Conservation (phyloP, 2,329 filamentous ascomycete species). For the Coniosporium tulheliwenetii region DNA sequence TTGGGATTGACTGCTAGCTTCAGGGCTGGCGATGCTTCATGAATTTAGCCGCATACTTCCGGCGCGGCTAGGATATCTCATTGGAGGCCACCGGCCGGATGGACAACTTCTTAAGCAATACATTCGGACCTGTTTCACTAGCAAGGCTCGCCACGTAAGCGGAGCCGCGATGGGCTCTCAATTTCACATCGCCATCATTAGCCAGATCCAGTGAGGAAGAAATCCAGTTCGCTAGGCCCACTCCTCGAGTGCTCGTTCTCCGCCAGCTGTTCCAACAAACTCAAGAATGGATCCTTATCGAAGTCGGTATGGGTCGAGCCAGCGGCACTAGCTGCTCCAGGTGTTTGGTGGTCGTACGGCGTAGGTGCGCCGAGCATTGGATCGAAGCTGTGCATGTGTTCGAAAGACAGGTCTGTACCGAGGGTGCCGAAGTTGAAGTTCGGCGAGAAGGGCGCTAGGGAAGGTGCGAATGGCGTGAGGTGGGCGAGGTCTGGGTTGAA, state of each 20-base stretch:
- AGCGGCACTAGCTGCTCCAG: constrained; percentile 25
- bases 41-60: no score
- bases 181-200: no score
- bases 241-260: constrained; percentile 61
- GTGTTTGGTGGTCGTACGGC: constrained; percentile 26
- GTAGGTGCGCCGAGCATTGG: constrained; percentile 25
- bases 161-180: no score
- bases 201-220: constrained; percentile 31
- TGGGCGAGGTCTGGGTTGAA: neutral
- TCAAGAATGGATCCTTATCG: constrained; percentile 71
- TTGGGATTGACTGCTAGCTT: no score
- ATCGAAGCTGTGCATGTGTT: constrained; percentile 11
- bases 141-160: no score
- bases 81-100: no score
- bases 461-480: constrained; percentile 7
- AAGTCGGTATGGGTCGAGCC: constrained; percentile 24
- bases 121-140: no score
- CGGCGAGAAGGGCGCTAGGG: constrained; percentile 22
- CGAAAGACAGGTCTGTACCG: neutral
- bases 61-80: no score
- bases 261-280: constrained; percentile 63
- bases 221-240: constrained; percentile 61
- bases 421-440: constrained; percentile 19
- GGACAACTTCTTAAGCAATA: no score
- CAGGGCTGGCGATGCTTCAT: no score